Percentiles rank a stretch among this genome's conserved stretches.
These are phyloP conservation scores for Starmerella davenportii DNA, from an alignment of 805 yeast species.

Conservation along the genomic window DNA sequence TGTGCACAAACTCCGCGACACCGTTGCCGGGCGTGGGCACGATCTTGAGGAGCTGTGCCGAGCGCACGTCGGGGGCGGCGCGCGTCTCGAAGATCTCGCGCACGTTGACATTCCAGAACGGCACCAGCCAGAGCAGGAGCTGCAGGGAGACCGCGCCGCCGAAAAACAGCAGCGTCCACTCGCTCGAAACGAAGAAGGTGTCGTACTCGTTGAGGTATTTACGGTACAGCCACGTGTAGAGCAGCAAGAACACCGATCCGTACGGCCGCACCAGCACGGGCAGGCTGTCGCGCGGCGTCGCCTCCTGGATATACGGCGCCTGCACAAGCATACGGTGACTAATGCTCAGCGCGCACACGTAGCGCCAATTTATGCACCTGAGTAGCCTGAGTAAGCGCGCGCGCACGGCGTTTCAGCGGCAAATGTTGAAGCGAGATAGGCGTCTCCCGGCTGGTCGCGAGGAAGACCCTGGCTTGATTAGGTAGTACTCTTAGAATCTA, in stretches of 20 bases:
- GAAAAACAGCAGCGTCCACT: slow-evolving; percentile 86
- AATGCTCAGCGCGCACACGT: too few relatives aligned
- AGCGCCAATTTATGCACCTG: too few relatives aligned
- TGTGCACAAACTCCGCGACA: slow-evolving; percentile 55
- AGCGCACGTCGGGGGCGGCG: slow-evolving; percentile 32
- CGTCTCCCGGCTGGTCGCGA: too few relatives aligned
- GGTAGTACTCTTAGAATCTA: too few relatives aligned
- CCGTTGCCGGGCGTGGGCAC: slow-evolving; percentile 78
- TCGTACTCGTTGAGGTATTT: slow-evolving; percentile 58
- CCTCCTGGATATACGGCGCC: slow-evolving; percentile 51
- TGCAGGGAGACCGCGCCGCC: slow-evolving; percentile 59
- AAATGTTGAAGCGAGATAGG: too few relatives aligned
- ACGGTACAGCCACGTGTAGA: slow-evolving; percentile 58
- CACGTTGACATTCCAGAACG: slow-evolving; percentile 77
- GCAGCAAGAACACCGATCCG: slow-evolving; percentile 59
- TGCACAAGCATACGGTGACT: not conserved
- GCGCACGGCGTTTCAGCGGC: too few relatives aligned
- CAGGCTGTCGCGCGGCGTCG: slow-evolving; percentile 59
- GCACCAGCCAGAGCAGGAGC: slow-evolving; percentile 64
- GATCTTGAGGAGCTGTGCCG: slow-evolving; percentile 58
- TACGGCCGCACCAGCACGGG: slow-evolving; percentile 48
- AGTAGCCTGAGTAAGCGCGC: too few relatives aligned
- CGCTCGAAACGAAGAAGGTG: slow-evolving; percentile 64
- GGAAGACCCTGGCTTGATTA: too few relatives aligned
- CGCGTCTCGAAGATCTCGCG: slow-evolving; percentile 52